Conservation (phyloP, 495 filamentous ascomycete species). For the Xylaria grammica region DNA sequence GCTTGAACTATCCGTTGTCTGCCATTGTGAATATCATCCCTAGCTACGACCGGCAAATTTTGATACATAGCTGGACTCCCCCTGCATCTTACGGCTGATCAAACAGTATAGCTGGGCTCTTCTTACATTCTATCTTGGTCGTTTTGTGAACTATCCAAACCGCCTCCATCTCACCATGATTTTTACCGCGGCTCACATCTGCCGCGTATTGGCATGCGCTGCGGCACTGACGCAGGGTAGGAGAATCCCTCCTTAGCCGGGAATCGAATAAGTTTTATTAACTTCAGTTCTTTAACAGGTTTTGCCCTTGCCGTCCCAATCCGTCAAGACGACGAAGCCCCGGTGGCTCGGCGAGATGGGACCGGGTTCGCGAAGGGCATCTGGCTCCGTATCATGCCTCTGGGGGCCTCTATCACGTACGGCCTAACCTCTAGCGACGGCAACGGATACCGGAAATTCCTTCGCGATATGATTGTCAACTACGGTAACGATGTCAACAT, state of each 20-base stretch:
- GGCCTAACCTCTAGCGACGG: conserved; percentile 45
- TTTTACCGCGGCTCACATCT: not conserved
- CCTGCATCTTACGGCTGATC: too few relatives aligned
- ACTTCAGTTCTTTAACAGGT: conserved; percentile 1
- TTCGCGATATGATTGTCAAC: conserved; percentile 34
- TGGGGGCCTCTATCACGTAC: conserved; percentile 62
- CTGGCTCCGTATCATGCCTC: conserved; percentile 55
- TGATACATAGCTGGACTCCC: too few relatives aligned
- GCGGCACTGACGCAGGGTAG: conserved; percentile 17
- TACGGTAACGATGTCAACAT: conserved; percentile 52
- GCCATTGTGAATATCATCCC: not conserved
- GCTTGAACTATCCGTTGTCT: conserved; percentile 1
- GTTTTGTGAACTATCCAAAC: not conserved
- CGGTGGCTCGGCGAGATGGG: conserved; percentile 20
- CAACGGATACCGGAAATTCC: conserved; percentile 43
- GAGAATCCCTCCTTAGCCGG: not conserved
- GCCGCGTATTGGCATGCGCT: conserved; percentile 10
- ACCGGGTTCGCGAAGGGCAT: conserved; percentile 29
- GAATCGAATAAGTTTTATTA: not conserved
- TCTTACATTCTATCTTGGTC: not conserved
- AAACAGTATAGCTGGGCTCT: too few relatives aligned
- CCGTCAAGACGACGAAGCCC: not conserved
- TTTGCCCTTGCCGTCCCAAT: conserved; percentile 12
- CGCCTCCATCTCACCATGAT: conserved; percentile 4
- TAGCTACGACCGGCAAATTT: not conserved